Evolutionary conservation across 2,329 filamentous ascomycete genomes (phyloP).

Genomic region (Aspergillus sp.): DNA sequence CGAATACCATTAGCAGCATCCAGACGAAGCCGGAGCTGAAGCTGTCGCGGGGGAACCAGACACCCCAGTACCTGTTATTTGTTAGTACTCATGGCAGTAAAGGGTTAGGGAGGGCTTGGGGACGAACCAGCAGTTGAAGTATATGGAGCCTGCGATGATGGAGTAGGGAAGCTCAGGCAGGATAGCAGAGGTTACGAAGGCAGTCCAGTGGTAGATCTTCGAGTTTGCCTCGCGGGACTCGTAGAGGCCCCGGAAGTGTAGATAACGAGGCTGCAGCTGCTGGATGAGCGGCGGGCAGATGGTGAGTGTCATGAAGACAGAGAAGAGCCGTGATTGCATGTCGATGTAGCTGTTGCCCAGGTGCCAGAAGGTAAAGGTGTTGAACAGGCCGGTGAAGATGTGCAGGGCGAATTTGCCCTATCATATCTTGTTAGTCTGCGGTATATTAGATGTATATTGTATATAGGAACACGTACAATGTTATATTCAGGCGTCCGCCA

Average conservation of each 20-base stretch:
- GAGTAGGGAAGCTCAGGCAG: constrained; percentile 70
- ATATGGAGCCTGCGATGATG: constrained; percentile 64
- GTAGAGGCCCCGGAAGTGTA: constrained; percentile 67
- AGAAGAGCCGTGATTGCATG: constrained; percentile 71
- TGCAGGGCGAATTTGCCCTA: constrained; percentile 63
- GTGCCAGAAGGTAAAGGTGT: constrained; percentile 69
- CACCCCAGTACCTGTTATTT: constrained; percentile 50
- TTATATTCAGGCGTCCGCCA: constrained; percentile 66
- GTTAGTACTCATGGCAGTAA: neutral
- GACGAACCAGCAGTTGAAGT: constrained; percentile 63
- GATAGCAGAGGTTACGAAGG: constrained; percentile 66
- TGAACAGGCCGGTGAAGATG: constrained; percentile 65
- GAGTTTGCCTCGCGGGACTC: constrained; percentile 70
- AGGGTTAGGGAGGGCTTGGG: neutral
- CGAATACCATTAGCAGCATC: constrained; percentile 65
- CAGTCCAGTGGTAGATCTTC: constrained; percentile 76
- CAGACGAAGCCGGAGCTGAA: constrained; percentile 64
- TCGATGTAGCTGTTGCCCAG: constrained; percentile 59
- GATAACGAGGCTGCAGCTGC: constrained; percentile 72
- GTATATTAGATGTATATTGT: neutral
- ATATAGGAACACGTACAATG: constrained; percentile 25
- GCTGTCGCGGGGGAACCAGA: constrained; percentile 54
- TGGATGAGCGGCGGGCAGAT: constrained; percentile 74
- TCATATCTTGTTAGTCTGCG: neutral
- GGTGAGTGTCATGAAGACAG: constrained; percentile 73